Evolutionary conservation across 2,329 filamentous ascomycete genomes (phyloP).

Genomic region (Celoporthe dispersa): DNA sequence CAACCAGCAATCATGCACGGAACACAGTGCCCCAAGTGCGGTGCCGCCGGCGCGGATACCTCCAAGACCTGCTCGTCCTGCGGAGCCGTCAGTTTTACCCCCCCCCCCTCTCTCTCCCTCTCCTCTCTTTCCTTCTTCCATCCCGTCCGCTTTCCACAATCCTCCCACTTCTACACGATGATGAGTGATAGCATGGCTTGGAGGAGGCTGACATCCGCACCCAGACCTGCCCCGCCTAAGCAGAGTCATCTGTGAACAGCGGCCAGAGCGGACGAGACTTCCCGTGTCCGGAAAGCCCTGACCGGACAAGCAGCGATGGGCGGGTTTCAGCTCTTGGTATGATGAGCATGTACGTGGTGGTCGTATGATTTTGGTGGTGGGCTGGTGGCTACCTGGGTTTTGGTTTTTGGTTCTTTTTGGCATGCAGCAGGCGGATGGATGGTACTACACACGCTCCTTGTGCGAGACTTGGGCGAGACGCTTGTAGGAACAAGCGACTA

Average conservation of each 20-base stretch:
- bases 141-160: background rate
- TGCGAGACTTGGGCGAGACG: background rate
- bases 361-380: background rate
- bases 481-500: background rate
- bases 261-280: background rate
- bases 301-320: background rate
- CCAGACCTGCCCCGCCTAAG: constrained; percentile 7
- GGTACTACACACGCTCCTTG: background rate
- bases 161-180: too few relatives aligned
- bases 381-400: background rate
- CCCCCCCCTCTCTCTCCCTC: background rate
- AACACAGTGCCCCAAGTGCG: constrained; percentile 61
- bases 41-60: constrained; percentile 47
- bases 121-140: background rate
- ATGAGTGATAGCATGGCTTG: too few relatives aligned
- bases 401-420: too few relatives aligned
- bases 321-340: background rate
- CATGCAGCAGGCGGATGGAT: background rate
- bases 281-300: background rate
- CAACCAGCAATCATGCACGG: constrained; percentile 44
- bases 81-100: constrained; percentile 55
- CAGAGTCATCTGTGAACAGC: background rate
- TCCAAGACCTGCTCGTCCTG: constrained; percentile 60
- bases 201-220: background rate
- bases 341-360: background rate